Evolutionary conservation across 1,139 yeast species (phyloP).

Genomic region (Yamadazyma taylorii): DNA sequence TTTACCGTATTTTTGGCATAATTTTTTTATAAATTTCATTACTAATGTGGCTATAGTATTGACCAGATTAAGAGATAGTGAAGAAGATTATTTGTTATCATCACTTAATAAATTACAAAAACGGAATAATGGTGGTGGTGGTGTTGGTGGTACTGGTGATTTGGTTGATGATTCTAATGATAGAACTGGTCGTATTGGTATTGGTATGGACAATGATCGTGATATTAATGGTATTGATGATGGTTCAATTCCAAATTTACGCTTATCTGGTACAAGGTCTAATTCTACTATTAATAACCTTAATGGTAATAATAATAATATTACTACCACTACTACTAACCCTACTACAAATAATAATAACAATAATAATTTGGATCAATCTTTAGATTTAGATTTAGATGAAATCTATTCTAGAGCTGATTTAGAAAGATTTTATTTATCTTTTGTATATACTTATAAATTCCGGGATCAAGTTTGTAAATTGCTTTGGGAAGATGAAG

Average conservation of each 20-base stretch:
- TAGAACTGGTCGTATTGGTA: neutral
- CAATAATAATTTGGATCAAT: neutral
- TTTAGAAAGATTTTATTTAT: conserved; percentile 80
- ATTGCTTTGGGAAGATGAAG: conserved; percentile 73
- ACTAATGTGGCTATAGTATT: conserved; percentile 76
- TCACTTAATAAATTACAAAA: conserved; percentile 33
- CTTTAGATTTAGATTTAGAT: conserved; percentile 41
- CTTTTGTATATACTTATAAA: conserved; percentile 69
- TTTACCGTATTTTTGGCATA: conserved; percentile 47
- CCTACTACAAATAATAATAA: no score
- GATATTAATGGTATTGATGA: neutral
- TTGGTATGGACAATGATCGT: neutral
- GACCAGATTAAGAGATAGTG: conserved; percentile 78
- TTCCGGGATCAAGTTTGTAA: conserved; percentile 59
- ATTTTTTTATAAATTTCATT: conserved; percentile 61
- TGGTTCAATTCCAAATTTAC: neutral
- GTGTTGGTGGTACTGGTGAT: neutral
- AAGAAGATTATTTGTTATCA: conserved; percentile 77
- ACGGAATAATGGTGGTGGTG: conserved; percentile 13
- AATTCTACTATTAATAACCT: no score
- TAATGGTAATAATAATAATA: no score
- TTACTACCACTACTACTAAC: no score
- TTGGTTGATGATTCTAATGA: neutral
- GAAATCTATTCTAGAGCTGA: conserved; percentile 74
- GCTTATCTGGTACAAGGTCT: neutral